Evolutionary conservation across 139 green algal genomes (phyloP), one percentile per base, ranked within the genome.

Genomic region (Micractinium conductrix): DNA sequence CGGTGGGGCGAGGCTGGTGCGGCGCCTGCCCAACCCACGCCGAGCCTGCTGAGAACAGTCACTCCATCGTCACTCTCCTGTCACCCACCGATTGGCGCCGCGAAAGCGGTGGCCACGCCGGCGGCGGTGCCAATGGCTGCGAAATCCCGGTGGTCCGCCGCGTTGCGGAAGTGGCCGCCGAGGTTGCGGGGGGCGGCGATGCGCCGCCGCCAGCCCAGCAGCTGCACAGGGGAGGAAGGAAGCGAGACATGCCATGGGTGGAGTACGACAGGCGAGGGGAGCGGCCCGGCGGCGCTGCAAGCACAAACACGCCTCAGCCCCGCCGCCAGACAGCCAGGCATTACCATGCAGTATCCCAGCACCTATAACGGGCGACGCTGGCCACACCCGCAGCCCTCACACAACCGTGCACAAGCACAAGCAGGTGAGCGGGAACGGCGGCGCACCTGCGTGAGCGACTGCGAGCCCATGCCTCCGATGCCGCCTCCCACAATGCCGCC

Each of bases 401-500:
- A 22, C 55, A 24, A n/a, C n/a, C n/a, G n/a, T n/a, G n/a, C n/a
- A n/a, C n/a, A n/a, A n/a, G 55, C 9, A 17, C 4, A 63, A 63
- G 55, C 55, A 63, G 55, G 14, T 3, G 4, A 22, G 55, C 21
- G 21, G 14, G 55, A 19, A 63, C 63, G 1, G n/a, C 28, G n/a
- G 1, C 37, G 4, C 58, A 82, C 76, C 38, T 90, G 65, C 1
- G 87, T 90, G 35, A 91, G 55, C 4, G 79, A 82, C 42, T 73
- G 67, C 7, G 91, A 93, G 28, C 90, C 90, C 90, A 93, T 93
- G 73, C 87, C 84, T 22, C 80, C 89, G 26, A 83, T 75, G 37
- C 90, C 90, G 24, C 90, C 90, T 5, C 90, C 94, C 2, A 96
- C 85, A 53, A 97, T 94, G 65, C 89, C 93, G 19, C 94, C 94